Evolutionary conservation across 164 flowering plant genomes (phyloP).

Genomic region (Saururus chinensis): DNA sequence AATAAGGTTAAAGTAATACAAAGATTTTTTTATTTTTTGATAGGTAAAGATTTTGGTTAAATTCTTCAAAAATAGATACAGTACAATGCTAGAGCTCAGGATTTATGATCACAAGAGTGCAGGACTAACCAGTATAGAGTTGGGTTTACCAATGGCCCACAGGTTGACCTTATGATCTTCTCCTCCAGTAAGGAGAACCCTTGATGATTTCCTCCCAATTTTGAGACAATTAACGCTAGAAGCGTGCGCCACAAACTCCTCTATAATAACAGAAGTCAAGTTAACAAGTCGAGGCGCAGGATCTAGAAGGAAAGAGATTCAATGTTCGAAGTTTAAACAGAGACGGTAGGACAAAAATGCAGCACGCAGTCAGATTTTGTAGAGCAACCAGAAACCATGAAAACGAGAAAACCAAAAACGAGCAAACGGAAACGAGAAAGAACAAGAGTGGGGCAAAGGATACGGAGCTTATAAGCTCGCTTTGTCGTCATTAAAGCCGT

Average conservation of each 20-base stretch:
- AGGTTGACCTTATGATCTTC: constrained; percentile 97
- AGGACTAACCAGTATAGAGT: constrained; percentile 60
- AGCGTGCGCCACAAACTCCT: constrained; percentile 96
- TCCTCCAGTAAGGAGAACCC: constrained; percentile 95
- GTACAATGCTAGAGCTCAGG: background rate
- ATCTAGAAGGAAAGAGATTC: background rate
- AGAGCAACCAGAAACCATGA: background rate
- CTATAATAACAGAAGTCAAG: constrained; percentile 34
- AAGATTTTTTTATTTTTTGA: too few relatives aligned
- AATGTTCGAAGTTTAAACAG: background rate
- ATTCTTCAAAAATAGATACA: background rate
- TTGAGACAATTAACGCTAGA: constrained; percentile 86
- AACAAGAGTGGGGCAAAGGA: constrained; percentile 19
- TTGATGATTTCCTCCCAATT: constrained; percentile 88
- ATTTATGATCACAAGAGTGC: too few relatives aligned
- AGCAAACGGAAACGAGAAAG: background rate
- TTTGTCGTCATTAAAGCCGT: constrained; percentile 44
- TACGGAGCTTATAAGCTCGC: constrained; percentile 84
- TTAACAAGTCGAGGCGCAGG: background rate
- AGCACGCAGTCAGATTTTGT: background rate
- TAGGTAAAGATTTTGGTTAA: too few relatives aligned
- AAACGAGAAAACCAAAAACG: background rate
- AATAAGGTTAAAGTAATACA: too few relatives aligned
- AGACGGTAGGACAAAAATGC: background rate
- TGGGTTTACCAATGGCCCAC: constrained; percentile 98